Evolutionary conservation across 345 rosid genomes (phyloP).

Genomic region (Eucalyptus rudis): DNA sequence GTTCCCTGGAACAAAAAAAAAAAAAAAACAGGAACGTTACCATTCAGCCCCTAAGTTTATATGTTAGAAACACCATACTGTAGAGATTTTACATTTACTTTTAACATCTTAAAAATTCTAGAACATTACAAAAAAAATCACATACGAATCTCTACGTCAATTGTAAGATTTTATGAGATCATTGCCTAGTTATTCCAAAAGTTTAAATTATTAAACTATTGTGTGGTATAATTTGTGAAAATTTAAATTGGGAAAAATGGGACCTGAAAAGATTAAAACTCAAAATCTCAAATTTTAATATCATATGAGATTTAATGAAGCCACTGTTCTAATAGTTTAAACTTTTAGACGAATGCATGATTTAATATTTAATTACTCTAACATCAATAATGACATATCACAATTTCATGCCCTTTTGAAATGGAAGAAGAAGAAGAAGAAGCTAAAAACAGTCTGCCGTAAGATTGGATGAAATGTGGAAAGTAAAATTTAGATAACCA

Average conservation of each 20-base stretch:
- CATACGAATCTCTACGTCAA: background rate
- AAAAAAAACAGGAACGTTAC: no score
- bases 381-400: fast-evolving
- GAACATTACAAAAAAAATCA: background rate
- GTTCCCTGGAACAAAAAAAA: no score
- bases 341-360: fast-evolving
- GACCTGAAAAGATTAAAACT: fast-evolving
- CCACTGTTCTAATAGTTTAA: fast-evolving
- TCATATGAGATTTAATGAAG: fast-evolving
- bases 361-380: no score
- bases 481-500: background rate
- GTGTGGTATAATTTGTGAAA: fast-evolving
- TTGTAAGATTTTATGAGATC: no score
- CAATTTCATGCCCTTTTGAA: background rate
- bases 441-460: background rate
- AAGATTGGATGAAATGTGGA: background rate
- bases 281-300: fast-evolving
- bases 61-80: no score
- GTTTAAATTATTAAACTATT: fast-evolving
- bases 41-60: no score
- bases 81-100: no score
- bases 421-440: no score
- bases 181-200: fast-evolving
- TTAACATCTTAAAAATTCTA: background rate
- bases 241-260: no score